Evolutionary conservation across 768 basidiomycete genomes (phyloP), one percentile per base, ranked within the genome.

Genomic region (Cystobasidiopsis lactophilus): DNA sequence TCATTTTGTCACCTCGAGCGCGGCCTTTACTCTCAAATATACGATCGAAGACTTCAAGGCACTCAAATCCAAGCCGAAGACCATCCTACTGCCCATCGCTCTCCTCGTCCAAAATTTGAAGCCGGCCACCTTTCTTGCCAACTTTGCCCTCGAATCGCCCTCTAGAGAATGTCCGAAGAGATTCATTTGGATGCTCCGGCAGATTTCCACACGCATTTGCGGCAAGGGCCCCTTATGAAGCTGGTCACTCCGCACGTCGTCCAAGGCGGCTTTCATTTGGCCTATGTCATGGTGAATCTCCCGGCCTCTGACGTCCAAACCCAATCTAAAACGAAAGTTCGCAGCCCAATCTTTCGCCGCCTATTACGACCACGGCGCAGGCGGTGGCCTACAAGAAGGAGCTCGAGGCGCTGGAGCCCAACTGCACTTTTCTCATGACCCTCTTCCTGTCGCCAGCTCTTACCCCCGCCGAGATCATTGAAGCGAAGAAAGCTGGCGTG

Each of bases 371-470:
- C 7, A 58, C 60, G 1, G 50, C 38, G 11, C 52, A 77, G 60
- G 89, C 88, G 1, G 60, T 93, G 41, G 70, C 74, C 50, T 98
- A 98, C 71, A 80, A 79, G 64, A 69, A 74, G 18, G 69, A 76
- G 26, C 75, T 98, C 30, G 71, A 84, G 63, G 68, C 64, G 38
- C 77, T 93, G 55, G 83, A 85, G 45, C 76, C 83, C 14, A 67
- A 69, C 51, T 77, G 82, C 18, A 77, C 86, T 67, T 91, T 85
- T 70, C 72, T 98, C 26, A 91, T 96, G 84, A 91, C 89, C 1
- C 72, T 98, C 40, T 98, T 96, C 68, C 75, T 98, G n/a, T 83
- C 80, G 37, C 80, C 81, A 0, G 79, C 82, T 46, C 75, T 96
- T 52, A 91, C 86, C 2, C 84, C 86, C 4, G 79, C 80, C 19